phyloP scores from a whole-genome alignment of 1,284 basidiomycete genomes.

The Leucoagaricus sp. region DNA sequence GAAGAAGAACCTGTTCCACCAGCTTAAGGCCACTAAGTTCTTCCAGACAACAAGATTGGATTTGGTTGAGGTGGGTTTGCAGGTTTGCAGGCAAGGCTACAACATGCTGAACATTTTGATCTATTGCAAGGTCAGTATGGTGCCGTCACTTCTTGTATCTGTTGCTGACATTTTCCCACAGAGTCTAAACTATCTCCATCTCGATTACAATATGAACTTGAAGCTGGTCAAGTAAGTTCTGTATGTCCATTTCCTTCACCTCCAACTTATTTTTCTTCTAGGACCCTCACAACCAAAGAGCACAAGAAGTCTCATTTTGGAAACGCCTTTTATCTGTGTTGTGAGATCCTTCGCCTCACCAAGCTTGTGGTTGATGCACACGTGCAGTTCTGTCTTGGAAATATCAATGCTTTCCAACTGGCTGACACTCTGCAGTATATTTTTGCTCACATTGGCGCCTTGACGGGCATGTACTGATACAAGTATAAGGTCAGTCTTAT shows the following conservation, averaged over 20 bases:
- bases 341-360: constrained; percentile 95
- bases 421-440: constrained; percentile 99
- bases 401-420: constrained; percentile 98
- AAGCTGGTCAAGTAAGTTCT: constrained; percentile 89
- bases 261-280: constrained; percentile 30
- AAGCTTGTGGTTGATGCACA: constrained; percentile 99
- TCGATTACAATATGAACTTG: constrained; percentile 94
- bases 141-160: not conserved
- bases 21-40: constrained; percentile 98
- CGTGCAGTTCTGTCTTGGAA: constrained; percentile 98
- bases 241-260: not conserved
- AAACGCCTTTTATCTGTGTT: constrained; percentile 98
- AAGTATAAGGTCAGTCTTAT: constrained; percentile 84
- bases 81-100: constrained; percentile 98
- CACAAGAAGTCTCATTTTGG: constrained; percentile 99
- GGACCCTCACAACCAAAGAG: constrained; percentile 98
- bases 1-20: constrained; percentile 96
- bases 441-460: constrained; percentile 95
- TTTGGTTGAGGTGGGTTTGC: constrained; percentile 99
- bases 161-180: constrained; percentile 31
- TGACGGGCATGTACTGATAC: constrained; percentile 99
- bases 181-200: constrained; percentile 95
- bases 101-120: constrained; percentile 99
- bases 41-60: constrained; percentile 98
- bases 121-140: constrained; percentile 82